Percentiles rank a stretch among this genome's conserved stretches.
These are phyloP conservation scores for Aureobasidium sp. DNA, from an alignment of 2,329 filamentous ascomycete species.

Conservation along the genomic window DNA sequence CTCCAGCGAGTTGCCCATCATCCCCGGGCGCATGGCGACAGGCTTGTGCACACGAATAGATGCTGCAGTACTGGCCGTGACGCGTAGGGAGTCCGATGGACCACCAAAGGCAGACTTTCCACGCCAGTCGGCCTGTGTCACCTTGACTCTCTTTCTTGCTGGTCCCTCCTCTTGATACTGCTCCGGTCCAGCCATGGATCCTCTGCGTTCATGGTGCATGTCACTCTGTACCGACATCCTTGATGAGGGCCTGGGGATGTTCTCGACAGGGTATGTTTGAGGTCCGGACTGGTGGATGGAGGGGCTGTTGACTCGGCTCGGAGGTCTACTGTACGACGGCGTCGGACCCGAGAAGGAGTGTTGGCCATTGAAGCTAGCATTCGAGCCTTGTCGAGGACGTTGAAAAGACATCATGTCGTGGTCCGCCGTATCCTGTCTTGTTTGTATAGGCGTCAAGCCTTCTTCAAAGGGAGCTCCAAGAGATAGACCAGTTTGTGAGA, in stretches of 20 bases:
- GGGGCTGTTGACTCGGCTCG: slow-evolving; percentile 11
- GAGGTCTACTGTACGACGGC: background rate
- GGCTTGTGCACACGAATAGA: slow-evolving; percentile 80
- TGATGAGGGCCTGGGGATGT: slow-evolving; percentile 18
- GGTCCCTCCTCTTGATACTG: slow-evolving; percentile 41
- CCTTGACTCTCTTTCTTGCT: slow-evolving; percentile 69
- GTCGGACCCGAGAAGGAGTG: slow-evolving; percentile 1
- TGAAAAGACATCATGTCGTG: slow-evolving; percentile 5
- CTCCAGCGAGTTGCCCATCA: slow-evolving; percentile 50
- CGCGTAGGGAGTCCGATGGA: slow-evolving; percentile 62
- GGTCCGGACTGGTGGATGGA: background rate
- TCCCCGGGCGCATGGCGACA: slow-evolving; percentile 43
- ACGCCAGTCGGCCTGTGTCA: slow-evolving; percentile 63
- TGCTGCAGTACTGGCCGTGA: slow-evolving; percentile 83
- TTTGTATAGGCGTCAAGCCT: background rate
- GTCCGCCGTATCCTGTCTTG: background rate
- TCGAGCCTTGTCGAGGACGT: slow-evolving; percentile 8
- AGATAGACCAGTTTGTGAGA: background rate
- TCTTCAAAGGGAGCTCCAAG: slow-evolving; percentile 13
- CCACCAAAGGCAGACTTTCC: slow-evolving; percentile 63
- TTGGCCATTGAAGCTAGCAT: slow-evolving; percentile 10
- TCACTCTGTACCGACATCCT: slow-evolving; percentile 30
- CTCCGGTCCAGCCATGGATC: slow-evolving; percentile 12
- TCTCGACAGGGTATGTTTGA: slow-evolving; percentile 19
- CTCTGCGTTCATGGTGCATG: slow-evolving; percentile 6